Evolutionary conservation across 495 filamentous ascomycete species (phyloP).

Genomic region (Rostrohypoxylon terebratum): DNA sequence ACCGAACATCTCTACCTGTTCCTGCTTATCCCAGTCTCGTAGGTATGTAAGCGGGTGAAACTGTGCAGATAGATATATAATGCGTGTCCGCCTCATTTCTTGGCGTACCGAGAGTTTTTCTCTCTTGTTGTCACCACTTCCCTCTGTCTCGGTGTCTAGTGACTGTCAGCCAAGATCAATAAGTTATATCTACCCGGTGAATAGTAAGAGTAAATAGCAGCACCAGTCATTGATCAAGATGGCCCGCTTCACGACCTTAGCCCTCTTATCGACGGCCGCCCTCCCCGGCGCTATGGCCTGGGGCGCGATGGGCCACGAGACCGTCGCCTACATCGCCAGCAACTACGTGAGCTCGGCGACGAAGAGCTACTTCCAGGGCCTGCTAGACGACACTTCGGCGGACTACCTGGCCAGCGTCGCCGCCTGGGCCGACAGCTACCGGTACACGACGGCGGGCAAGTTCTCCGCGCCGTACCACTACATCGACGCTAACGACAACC

Average conservation of each 20-base stretch:
- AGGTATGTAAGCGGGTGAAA: slow-evolving; percentile 3
- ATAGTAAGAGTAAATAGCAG: background rate
- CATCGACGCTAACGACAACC: slow-evolving; percentile 73
- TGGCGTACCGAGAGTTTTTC: slow-evolving; percentile 17
- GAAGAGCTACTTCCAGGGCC: slow-evolving; percentile 58
- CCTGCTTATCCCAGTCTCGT: background rate
- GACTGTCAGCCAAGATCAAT: background rate
- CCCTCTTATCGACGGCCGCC: slow-evolving; percentile 32
- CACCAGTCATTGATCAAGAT: slow-evolving; percentile 26
- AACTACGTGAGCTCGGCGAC: slow-evolving; percentile 62
- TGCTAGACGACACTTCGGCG: slow-evolving; percentile 62
- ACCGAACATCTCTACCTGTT: slow-evolving; percentile 8
- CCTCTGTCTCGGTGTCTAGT: background rate
- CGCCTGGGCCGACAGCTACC: slow-evolving; percentile 71
- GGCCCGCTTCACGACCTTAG: slow-evolving; percentile 37
- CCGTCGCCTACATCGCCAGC: slow-evolving; percentile 65
- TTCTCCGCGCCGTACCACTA: slow-evolving; percentile 69
- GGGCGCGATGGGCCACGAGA: slow-evolving; percentile 68
- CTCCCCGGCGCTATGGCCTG: slow-evolving; percentile 46
- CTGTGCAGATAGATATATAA: slow-evolving; percentile 20
- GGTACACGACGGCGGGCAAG: slow-evolving; percentile 63
- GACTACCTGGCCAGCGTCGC: slow-evolving; percentile 70
- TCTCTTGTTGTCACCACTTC: slow-evolving; percentile 6
- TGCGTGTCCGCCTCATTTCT: slow-evolving; percentile 20
- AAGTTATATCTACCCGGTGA: background rate